phyloP scores from a whole-genome alignment of 2,329 filamentous ascomycete genomes.

The Colletotrichum tofieldiae region DNA sequence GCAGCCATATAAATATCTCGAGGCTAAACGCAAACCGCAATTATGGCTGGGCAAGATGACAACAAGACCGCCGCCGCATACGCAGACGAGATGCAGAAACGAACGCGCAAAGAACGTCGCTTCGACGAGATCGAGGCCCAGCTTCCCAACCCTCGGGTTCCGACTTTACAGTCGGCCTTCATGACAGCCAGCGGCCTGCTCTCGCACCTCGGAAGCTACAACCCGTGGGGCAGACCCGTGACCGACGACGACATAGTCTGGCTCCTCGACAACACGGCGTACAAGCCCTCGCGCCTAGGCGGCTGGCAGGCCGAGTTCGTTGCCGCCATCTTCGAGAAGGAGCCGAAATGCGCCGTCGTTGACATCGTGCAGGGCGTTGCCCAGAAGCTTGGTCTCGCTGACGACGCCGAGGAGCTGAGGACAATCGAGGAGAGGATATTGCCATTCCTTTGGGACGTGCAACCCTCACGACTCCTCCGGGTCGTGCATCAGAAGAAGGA shows the following conservation, averaged over 20 bases:
- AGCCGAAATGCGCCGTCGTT: slow-evolving; percentile 77
- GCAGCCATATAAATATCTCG: slow-evolving; percentile 12
- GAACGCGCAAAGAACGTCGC: slow-evolving; percentile 63
- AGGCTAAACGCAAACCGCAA: slow-evolving; percentile 6
- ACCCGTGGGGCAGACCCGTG: slow-evolving; percentile 73
- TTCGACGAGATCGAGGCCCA: slow-evolving; percentile 67
- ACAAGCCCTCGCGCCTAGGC: slow-evolving; percentile 64
- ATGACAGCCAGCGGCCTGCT: slow-evolving; percentile 57
- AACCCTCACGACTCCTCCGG: slow-evolving; percentile 79
- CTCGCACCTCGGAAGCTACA: slow-evolving; percentile 66
- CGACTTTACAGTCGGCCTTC: slow-evolving; percentile 49
- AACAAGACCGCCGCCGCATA: slow-evolving; percentile 45
- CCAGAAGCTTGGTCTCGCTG: slow-evolving; percentile 76
- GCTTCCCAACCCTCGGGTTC: slow-evolving; percentile 57
- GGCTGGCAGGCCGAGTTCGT: slow-evolving; percentile 88
- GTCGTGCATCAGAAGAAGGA: slow-evolving; percentile 68
- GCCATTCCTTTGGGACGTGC: slow-evolving; percentile 84
- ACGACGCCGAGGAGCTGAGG: slow-evolving; percentile 69
- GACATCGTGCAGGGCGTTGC: slow-evolving; percentile 80
- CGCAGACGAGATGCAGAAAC: slow-evolving; percentile 64
- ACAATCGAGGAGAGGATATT: slow-evolving; percentile 79
- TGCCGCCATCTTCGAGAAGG: slow-evolving; percentile 83
- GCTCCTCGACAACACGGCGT: slow-evolving; percentile 93
- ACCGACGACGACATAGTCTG: slow-evolving; percentile 82
- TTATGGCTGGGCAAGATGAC: slow-evolving; percentile 28